phyloP scores from a whole-genome alignment of 495 filamentous ascomycete genomes.

The Hypomontagnella submonticulosa region DNA sequence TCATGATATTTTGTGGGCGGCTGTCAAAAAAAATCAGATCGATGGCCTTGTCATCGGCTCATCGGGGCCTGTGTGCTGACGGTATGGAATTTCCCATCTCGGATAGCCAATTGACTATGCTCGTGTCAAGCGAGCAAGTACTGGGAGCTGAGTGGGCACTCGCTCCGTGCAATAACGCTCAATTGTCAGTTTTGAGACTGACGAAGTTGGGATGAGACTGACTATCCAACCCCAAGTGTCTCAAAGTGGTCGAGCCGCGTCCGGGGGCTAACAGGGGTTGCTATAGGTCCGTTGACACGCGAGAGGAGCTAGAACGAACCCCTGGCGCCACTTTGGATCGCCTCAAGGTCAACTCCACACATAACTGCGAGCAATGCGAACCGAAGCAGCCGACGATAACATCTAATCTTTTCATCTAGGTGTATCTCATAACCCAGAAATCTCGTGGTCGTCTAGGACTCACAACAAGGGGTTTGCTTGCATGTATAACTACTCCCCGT shows the following conservation, averaged over 20 bases:
- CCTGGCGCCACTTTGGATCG: slow-evolving; percentile 35
- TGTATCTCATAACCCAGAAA: slow-evolving; percentile 8
- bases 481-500: no score
- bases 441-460: slow-evolving; percentile 23
- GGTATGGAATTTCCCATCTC: slow-evolving; percentile 22
- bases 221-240: slow-evolving; percentile 46
- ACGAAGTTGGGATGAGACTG: slow-evolving; percentile 48
- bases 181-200: slow-evolving; percentile 37
- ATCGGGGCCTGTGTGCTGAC: slow-evolving; percentile 10
- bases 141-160: slow-evolving; percentile 22
- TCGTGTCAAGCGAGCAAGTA: slow-evolving; percentile 23
- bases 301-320: slow-evolving; percentile 8
- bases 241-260: slow-evolving; percentile 45
- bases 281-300: slow-evolving; percentile 22
- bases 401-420: slow-evolving; percentile 8
- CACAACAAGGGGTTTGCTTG: not conserved
- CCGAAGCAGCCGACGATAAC: slow-evolving; percentile 3
- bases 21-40: slow-evolving; percentile 20
- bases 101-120: slow-evolving; percentile 13
- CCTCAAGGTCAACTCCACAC: slow-evolving; percentile 30
- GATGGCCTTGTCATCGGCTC: slow-evolving; percentile 34
- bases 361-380: slow-evolving; percentile 3
- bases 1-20: not conserved
- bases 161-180: slow-evolving; percentile 30
- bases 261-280: slow-evolving; percentile 33